These are phyloP conservation scores for Helichrysum umbraculigerum DNA, from an alignment of 129 eudicot genomes.

Conservation along the genomic window DNA sequence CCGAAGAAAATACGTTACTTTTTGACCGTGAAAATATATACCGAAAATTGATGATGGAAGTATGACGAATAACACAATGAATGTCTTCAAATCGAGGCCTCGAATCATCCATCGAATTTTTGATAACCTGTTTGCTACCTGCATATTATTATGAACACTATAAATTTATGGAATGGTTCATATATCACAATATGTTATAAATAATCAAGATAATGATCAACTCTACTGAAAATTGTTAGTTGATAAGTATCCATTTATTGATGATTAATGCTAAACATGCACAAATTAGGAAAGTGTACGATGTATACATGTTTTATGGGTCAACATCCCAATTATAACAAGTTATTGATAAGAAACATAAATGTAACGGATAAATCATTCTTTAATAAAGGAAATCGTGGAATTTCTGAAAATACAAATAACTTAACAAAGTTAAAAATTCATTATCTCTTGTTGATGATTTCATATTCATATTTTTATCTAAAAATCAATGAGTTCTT, in stretches of 20 bases:
- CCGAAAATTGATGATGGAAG: constrained; percentile 44
- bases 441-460: background rate
- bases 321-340: background rate
- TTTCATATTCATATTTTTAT: background rate
- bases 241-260: background rate
- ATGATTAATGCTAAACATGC: background rate
- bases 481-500: no score
- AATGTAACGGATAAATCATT: background rate
- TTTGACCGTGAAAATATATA: constrained; percentile 67
- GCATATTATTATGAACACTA: constrained; percentile 13
- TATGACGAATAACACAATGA: constrained; percentile 38
- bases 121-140: constrained; percentile 37
- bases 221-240: background rate
- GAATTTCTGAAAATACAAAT: background rate
- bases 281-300: background rate
- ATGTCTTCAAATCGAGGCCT: constrained; percentile 47
- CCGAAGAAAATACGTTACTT: constrained; percentile 58
- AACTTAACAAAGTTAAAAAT: no score
- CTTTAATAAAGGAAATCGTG: background rate
- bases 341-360: background rate
- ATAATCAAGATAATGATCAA: background rate
- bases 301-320: background rate
- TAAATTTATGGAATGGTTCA: background rate
- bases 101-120: constrained; percentile 51
- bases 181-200: background rate